Base-by-base conservation (phyloP, 176 grass and related monocot genomes). In the Dactylis glomerata region DNA sequence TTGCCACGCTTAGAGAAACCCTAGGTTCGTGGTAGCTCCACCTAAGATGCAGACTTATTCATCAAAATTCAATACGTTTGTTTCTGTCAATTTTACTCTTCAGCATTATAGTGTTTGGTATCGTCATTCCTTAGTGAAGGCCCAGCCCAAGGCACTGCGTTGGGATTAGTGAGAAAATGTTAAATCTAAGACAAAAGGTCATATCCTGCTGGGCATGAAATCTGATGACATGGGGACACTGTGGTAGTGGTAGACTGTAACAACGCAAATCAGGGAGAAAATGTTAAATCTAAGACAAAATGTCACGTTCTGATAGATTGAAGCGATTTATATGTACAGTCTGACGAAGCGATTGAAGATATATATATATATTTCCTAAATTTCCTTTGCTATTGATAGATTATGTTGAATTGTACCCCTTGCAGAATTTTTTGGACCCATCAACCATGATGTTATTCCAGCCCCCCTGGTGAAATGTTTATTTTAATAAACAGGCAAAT, bases 11-110 rank as follows among this genome's bases (percentile, higher is more conserved):
- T 59, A 66, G 55, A 82, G 44, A 55, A 86, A 83, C 75, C 75
- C 75, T 90, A 83, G 34, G 36, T 83, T 31, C 11, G n/a, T 86
- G 58, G 26, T 72, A 46, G 64, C 59, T 81, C 44, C 46, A 74
- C 24, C 36, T 41, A 54, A 67, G 33, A n/a, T 10, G 58, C 15
- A 26, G 24, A 69, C 13, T 69, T 78, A 36, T 34, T 27, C 13
- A 59, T 70, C 45, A 58, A 58, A 85, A 34, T 69, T 16, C 22
- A 38, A 12, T 73, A 23, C 20, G 1, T 54, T 75, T 17, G 24
- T 30, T 66, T 13, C 12, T n/a, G 56, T 27, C 10, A 62, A 40
- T n/a, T n/a, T 64, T 41, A 13, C 24, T 63, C 17, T 52, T 16
- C 23, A 6, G n/a, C n/a, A 30, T 86, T 80, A 16, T 70, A 41